Percentiles rank a stretch among this genome's conserved stretches.
Evolutionary conservation across 192 early-diverging fungal species (phyloP).

Genomic region (Coemansia sp.): DNA sequence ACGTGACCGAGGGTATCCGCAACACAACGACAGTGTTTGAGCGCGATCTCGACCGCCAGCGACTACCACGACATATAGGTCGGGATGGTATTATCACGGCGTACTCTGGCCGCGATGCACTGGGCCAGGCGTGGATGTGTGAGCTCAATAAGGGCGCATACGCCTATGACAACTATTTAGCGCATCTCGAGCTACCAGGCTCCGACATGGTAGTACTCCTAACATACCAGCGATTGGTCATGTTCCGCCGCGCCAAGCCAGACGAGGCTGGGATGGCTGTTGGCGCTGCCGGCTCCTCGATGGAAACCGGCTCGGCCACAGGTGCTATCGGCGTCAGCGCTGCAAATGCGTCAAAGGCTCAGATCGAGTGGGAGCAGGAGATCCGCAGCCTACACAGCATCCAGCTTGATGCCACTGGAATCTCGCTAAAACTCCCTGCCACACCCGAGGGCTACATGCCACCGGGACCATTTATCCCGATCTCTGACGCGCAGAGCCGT

Average conservation of each 20-base stretch:
- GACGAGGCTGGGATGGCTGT: slow-evolving; percentile 49
- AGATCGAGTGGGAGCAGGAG: slow-evolving; percentile 85
- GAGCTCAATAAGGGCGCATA: slow-evolving; percentile 77
- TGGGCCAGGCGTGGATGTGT: slow-evolving; percentile 88
- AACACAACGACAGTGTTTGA: slow-evolving; percentile 94
- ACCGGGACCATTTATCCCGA: slow-evolving; percentile 70
- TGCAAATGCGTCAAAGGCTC: slow-evolving; percentile 64
- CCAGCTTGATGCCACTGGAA: slow-evolving; percentile 71
- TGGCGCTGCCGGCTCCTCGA: slow-evolving; percentile 45
- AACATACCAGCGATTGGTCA: slow-evolving; percentile 77
- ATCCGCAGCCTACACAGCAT: slow-evolving; percentile 73
- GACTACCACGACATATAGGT: slow-evolving; percentile 84
- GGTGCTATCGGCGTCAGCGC: slow-evolving; percentile 55
- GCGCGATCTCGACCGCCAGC: slow-evolving; percentile 80
- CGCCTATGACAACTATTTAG: slow-evolving; percentile 83
- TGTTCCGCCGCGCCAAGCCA: slow-evolving; percentile 61
- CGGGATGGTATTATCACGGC: slow-evolving; percentile 82
- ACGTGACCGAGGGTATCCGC: slow-evolving; percentile 91
- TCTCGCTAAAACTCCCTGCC: slow-evolving; percentile 69
- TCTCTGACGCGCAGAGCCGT: slow-evolving; percentile 66
- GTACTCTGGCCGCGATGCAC: slow-evolving; percentile 76
- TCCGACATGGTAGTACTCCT: slow-evolving; percentile 88
- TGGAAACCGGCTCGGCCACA: slow-evolving; percentile 40
- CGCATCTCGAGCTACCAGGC: slow-evolving; percentile 80
- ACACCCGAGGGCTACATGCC: slow-evolving; percentile 57